Evolutionary conservation across 169 alveolate species (phyloP).

Genomic region (Toxoplasma gondii): DNA sequence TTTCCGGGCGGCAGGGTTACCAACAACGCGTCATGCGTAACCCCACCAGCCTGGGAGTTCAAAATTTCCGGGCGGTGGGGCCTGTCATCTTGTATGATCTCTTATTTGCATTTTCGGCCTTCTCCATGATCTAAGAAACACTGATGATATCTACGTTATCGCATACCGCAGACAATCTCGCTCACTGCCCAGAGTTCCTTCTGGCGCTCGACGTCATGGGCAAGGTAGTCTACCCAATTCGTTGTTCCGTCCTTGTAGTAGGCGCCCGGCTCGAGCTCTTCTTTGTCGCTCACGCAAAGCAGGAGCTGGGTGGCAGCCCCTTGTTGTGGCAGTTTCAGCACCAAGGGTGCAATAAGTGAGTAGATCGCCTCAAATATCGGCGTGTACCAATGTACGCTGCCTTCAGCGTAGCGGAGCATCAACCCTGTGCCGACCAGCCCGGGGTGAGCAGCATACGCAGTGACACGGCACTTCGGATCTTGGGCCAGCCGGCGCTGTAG

Average conservation of each 20-base stretch:
- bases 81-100: too few species aligned
- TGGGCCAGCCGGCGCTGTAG: conserved; percentile 4
- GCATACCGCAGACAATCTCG: neutral
- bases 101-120: too few species aligned
- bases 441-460: conserved; percentile 20
- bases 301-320: conserved; percentile 29
- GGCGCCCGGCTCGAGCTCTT: conserved; percentile 12
- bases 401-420: neutral
- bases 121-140: too few species aligned
- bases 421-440: neutral
- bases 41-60: too few species aligned
- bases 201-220: neutral
- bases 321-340: neutral
- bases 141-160: neutral
- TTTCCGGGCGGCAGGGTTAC: too few species aligned
- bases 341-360: neutral
- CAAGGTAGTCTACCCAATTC: conserved; percentile 13
- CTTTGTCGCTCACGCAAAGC: neutral
- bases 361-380: neutral
- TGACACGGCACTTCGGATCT: neutral
- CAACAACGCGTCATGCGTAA: too few species aligned
- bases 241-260: neutral
- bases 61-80: too few species aligned
- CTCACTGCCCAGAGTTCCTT: conserved; percentile 13
- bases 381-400: neutral